Conservation (phyloP, 352 stramenopile species). For the Globisporangium nagaii region DNA sequence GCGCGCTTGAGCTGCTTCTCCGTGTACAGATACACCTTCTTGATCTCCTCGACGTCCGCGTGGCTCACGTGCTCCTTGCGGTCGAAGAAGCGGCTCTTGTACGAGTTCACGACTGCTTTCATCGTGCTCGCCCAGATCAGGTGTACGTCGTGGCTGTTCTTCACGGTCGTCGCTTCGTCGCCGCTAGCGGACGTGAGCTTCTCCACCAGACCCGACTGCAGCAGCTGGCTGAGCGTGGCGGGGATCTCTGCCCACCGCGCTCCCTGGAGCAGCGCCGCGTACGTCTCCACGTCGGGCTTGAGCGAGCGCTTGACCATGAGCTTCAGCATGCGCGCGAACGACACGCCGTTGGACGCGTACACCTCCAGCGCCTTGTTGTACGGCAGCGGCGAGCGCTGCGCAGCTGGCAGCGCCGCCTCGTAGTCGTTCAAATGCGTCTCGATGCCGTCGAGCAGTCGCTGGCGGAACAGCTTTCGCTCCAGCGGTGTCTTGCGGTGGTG, state of each 20-base stretch:
- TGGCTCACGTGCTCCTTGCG: slow-evolving; percentile 30
- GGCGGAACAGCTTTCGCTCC: slow-evolving; percentile 44
- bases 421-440: slow-evolving; percentile 44
- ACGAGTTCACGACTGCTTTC: slow-evolving; percentile 58
- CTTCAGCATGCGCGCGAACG: slow-evolving; percentile 49
- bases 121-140: slow-evolving; percentile 55
- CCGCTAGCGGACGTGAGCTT: slow-evolving; percentile 13
- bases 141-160: slow-evolving; percentile 31
- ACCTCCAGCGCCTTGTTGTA: slow-evolving; percentile 64
- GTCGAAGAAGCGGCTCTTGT: slow-evolving; percentile 49
- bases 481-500: slow-evolving; percentile 52
- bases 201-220: slow-evolving; percentile 40
- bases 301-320: slow-evolving; percentile 54
- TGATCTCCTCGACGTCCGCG: slow-evolving; percentile 37
- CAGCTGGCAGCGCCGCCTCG: slow-evolving; percentile 16
- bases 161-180: not conserved
- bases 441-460: slow-evolving; percentile 32
- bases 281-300: slow-evolving; percentile 47
- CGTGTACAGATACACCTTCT: slow-evolving; percentile 48
- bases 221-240: slow-evolving; percentile 49
- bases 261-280: slow-evolving; percentile 49
- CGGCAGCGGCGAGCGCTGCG: slow-evolving; percentile 23
- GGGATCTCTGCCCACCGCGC: slow-evolving; percentile 67
- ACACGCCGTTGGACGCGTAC: slow-evolving; percentile 47
- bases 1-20: slow-evolving; percentile 51